Evolutionary conservation across 1,284 basidiomycete species (phyloP).

Genomic region (Malassezia sp.): DNA sequence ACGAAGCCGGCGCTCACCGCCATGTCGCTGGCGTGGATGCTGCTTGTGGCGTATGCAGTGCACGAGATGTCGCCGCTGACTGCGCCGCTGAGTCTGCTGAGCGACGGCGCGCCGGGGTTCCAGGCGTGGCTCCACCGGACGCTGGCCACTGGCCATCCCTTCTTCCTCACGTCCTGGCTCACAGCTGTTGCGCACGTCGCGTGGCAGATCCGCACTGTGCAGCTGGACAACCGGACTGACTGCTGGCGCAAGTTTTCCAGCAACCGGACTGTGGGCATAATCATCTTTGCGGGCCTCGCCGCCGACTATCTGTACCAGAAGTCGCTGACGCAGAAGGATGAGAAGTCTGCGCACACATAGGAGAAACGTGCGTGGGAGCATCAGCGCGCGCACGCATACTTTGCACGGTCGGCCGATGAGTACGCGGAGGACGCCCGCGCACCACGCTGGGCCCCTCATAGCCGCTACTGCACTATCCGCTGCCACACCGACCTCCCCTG

Average conservation of each 20-base stretch:
- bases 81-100: too few species aligned
- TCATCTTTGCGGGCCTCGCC: slow-evolving; percentile 72
- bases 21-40: slow-evolving; percentile 65
- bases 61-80: slow-evolving; percentile 8
- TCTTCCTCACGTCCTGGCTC: slow-evolving; percentile 63
- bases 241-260: slow-evolving; percentile 84
- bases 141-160: slow-evolving; percentile 57
- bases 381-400: too few species aligned
- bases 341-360: too few species aligned
- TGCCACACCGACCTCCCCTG: too few species aligned
- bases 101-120: slow-evolving; percentile 5
- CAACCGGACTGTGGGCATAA: slow-evolving; percentile 77
- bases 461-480: too few species aligned
- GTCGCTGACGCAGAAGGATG: background rate
- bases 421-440: too few species aligned
- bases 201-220: slow-evolving; percentile 58
- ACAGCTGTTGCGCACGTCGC: slow-evolving; percentile 67
- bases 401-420: too few species aligned
- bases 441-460: too few species aligned
- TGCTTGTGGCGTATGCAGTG: slow-evolving; percentile 61
- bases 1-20: slow-evolving; percentile 66
- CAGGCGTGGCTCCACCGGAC: slow-evolving; percentile 50
- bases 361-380: too few species aligned
- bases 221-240: slow-evolving; percentile 67
- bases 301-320: slow-evolving; percentile 57